Base-by-base conservation (phyloP, 371 early-diverging fungal genomes). In the Conidiobolus coronatus region DNA sequence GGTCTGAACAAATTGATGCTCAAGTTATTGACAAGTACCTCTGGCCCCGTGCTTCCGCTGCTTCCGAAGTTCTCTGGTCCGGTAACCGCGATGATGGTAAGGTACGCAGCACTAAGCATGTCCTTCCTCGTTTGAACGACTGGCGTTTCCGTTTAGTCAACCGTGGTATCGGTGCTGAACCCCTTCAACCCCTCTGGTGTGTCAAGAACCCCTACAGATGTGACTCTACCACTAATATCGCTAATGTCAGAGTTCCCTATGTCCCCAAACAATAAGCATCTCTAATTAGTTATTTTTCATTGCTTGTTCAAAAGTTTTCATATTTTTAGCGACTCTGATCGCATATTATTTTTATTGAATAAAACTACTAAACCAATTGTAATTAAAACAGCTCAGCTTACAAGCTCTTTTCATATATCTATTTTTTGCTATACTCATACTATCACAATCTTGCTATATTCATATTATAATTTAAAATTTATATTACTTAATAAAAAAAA, bases 51-150 rank as follows among this genome's bases (percentile, higher is more conserved):
- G 54, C 73, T 40, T 62, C 76, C 15, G 78, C 81, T 21, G 68
- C 73, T 40, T 72, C 80, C 15, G 85, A 81, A 60, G 53, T 73
- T 29, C 65, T 71, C 39, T 84, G 85, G 85, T 71, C 78, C 9
- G 82, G 79, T 20, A 67, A 66, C 55, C 60, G 67, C 42, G 67
- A 73, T 42, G 58, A 60, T 24, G 55, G 59, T 20, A 52, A 56
- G 29, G 62, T 66, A 41, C 69, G 77, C 24, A 64, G 64, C 14
- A 65, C 71, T 14, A 68, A 59, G 6, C 72, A 73, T 49, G 77
- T 75, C 22, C 61, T 71, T 52, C 64, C 73, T 13, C 70, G 86
- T 45, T 66, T 85, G 34, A 68, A 73, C 50, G 77, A 79, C 45
- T 74, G 71, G 71, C 70, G 86, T 29, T 75, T 70, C 58, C 71